phyloP scores from a whole-genome alignment of 2,329 filamentous ascomycete genomes.

The Pseudocercospora macadamiae region DNA sequence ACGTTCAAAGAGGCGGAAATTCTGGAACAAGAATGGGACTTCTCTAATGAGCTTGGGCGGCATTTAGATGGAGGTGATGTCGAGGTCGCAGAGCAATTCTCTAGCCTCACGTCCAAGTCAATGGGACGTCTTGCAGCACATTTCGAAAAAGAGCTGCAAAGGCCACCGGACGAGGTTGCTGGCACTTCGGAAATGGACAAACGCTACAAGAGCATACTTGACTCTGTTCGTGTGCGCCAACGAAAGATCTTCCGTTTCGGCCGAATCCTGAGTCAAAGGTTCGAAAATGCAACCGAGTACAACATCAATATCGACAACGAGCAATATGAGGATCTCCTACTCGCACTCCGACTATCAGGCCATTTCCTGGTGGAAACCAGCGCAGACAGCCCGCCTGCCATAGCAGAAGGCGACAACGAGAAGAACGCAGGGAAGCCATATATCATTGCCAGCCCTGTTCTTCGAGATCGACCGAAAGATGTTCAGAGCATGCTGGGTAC shows the following conservation, averaged over 20 bases:
- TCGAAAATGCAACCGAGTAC: conserved; percentile 96
- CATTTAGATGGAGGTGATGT: conserved; percentile 93
- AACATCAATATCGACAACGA: conserved; percentile 75
- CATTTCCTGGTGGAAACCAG: conserved; percentile 81
- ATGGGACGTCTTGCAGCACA: conserved; percentile 84
- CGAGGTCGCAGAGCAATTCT: conserved; percentile 97
- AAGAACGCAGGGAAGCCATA: conserved; percentile 58
- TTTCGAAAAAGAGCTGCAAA: conserved; percentile 88
- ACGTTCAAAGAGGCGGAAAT: conserved; percentile 99
- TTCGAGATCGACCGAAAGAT: conserved; percentile 75
- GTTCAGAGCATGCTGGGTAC: conserved; percentile 85
- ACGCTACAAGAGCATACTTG: conserved; percentile 90
- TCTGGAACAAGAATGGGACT: conserved; percentile 96
- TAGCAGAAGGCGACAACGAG: conserved; percentile 22
- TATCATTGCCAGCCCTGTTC: conserved; percentile 79
- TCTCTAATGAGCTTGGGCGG: conserved; percentile 89
- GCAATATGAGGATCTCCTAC: conserved; percentile 74
- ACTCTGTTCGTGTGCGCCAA: conserved; percentile 94
- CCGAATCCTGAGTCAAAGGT: conserved; percentile 84
- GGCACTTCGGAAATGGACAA: conserved; percentile 82
- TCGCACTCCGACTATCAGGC: conserved; percentile 76
- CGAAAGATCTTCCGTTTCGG: conserved; percentile 96
- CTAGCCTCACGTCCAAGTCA: conserved; percentile 88
- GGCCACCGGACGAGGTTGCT: conserved; percentile 79
- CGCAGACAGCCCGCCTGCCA: conserved; percentile 51